Conservation (phyloP, 192 early-diverging fungal genomes). For the Funneliformis geosporum region DNA sequence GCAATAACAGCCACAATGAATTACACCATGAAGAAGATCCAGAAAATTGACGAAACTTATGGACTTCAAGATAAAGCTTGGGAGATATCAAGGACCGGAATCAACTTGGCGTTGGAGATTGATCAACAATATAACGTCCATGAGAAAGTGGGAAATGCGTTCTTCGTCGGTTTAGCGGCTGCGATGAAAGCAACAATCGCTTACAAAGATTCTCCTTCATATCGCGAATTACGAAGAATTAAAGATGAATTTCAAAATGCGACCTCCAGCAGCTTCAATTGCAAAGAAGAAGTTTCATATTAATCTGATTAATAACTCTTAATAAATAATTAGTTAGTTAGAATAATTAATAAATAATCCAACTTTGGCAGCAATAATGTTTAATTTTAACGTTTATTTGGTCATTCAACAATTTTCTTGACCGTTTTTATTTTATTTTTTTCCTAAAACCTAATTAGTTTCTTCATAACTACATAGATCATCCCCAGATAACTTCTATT, state of each 20-base stretch:
- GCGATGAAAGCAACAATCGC: slow-evolving; percentile 54
- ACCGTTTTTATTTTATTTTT: too few species aligned
- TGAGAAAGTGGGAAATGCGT: slow-evolving; percentile 48
- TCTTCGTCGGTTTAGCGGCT: slow-evolving; percentile 48
- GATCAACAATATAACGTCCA: slow-evolving; percentile 58
- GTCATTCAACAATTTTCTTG: too few species aligned
- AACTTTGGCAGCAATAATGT: too few species aligned
- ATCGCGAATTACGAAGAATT: slow-evolving; percentile 32
- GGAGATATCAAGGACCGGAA: slow-evolving; percentile 48
- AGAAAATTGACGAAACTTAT: slow-evolving; percentile 49
- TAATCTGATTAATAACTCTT: not conserved
- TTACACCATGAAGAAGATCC: slow-evolving; percentile 39
- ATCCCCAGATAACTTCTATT: too few species aligned
- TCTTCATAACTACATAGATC: too few species aligned
- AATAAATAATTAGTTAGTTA: not conserved
- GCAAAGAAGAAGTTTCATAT: not conserved
- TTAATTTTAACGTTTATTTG: too few species aligned
- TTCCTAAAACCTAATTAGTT: too few species aligned
- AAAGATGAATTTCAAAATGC: not conserved
- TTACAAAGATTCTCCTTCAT: slow-evolving; percentile 50
- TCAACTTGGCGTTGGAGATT: slow-evolving; percentile 53
- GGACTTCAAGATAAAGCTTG: slow-evolving; percentile 52
- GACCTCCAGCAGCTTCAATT: not conserved
- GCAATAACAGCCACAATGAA: slow-evolving; percentile 41
- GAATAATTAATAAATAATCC: not conserved